A percentile compares a stretch with the other conserved stretches of the same genome.
Conservation (phyloP, 2,329 filamentous ascomycete genomes). For the Talaromyces sp. region DNA sequence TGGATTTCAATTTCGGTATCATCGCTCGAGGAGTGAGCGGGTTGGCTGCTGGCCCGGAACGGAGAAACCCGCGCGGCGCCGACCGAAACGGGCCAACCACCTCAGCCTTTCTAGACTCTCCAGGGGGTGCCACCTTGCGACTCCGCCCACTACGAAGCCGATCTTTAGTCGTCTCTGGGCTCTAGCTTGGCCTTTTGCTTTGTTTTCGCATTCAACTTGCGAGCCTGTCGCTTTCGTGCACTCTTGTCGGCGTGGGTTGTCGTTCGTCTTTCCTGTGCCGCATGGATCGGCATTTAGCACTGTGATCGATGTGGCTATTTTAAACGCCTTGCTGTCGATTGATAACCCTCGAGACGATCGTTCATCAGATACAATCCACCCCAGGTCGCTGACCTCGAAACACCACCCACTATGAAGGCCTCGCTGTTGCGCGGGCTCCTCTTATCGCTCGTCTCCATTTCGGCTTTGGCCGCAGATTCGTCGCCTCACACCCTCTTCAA, state of each 20-base stretch:
- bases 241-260: background rate
- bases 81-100: slow-evolving; percentile 9
- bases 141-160: background rate
- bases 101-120: slow-evolving; percentile 1
- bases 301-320: background rate
- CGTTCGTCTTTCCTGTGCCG: background rate
- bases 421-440: slow-evolving; percentile 33
- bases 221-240: background rate
- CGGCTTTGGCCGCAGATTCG: slow-evolving; percentile 23
- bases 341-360: background rate
- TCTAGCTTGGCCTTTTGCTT: background rate
- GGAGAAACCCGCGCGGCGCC: slow-evolving; percentile 27
- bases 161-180: background rate
- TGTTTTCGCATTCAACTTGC: background rate
- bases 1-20: background rate
- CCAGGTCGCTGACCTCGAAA: slow-evolving; percentile 16
- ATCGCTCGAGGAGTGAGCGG: background rate
- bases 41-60: slow-evolving; percentile 19
- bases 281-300: background rate
- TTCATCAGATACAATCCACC: background rate
- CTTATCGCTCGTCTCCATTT: slow-evolving; percentile 30
- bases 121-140: slow-evolving; percentile 7
- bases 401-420: slow-evolving; percentile 29
- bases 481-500: slow-evolving; percentile 21
- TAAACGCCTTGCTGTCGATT: slow-evolving; percentile 1